These are phyloP conservation scores for Trichoderma citrinoviride DNA, from an alignment of 2,329 filamentous ascomycete genomes.

Conservation along the genomic window DNA sequence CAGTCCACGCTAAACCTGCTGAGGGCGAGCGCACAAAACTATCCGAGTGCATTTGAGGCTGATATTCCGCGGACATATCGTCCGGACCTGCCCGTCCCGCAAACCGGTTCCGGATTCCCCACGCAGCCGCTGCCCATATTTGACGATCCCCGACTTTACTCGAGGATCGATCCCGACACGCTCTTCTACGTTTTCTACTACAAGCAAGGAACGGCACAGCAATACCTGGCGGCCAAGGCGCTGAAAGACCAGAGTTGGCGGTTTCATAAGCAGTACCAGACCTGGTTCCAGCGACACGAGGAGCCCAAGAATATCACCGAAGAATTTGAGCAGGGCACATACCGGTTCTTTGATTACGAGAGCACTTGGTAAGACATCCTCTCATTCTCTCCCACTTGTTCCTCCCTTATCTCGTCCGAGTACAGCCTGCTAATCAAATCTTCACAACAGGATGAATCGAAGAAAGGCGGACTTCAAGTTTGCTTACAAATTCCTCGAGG, in stretches of 20 bases:
- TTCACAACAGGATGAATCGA: constrained; percentile 87
- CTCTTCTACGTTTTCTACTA: constrained; percentile 99
- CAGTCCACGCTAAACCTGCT: constrained; percentile 72
- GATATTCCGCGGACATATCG: constrained; percentile 82
- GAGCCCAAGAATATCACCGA: constrained; percentile 98
- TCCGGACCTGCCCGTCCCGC: constrained; percentile 74
- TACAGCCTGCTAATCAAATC: background rate
- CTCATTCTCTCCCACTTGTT: background rate
- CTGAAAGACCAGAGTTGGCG: constrained; percentile 98
- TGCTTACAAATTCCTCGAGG: constrained; percentile 95
- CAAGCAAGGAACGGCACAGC: constrained; percentile 91
- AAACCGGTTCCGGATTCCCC: constrained; percentile 78
- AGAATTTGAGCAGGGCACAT: constrained; percentile 97
- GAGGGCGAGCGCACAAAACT: constrained; percentile 67
- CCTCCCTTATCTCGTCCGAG: background rate
- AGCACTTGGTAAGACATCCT: constrained; percentile 77
- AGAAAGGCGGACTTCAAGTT: constrained; percentile 98
- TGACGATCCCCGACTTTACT: constrained; percentile 84
- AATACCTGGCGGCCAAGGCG: constrained; percentile 93
- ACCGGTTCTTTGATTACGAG: constrained; percentile 99
- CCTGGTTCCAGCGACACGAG: constrained; percentile 98
- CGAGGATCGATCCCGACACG: constrained; percentile 88
- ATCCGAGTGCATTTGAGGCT: constrained; percentile 73
- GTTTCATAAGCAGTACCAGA: constrained; percentile 99
- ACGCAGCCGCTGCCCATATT: constrained; percentile 90